Conservation (phyloP, 345 rosid genomes). For the Sisymbrium irio region DNA sequence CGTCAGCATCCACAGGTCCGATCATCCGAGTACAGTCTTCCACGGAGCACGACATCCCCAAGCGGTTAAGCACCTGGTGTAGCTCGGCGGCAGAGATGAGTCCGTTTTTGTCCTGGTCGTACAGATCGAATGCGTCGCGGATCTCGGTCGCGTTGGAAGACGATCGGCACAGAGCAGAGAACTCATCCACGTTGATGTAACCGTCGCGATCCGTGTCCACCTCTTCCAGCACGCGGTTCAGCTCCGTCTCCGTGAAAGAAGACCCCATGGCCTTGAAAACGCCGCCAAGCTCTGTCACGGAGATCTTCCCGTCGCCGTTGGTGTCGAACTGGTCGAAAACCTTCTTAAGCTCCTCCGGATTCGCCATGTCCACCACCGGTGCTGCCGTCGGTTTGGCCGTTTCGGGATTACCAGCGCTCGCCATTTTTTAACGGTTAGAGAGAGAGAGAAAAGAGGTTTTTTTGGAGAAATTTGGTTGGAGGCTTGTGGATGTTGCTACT, state of each 20-base stretch:
- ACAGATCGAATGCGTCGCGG: constrained; percentile 86
- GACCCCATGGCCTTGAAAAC: constrained; percentile 70
- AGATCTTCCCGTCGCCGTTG: constrained; percentile 92
- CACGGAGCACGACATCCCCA: constrained; percentile 60
- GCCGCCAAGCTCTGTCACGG: constrained; percentile 54
- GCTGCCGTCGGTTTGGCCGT: constrained; percentile 12
- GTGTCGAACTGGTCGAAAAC: constrained; percentile 79
- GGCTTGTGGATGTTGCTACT: neutral
- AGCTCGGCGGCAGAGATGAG: constrained; percentile 70
- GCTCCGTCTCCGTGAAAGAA: constrained; percentile 41
- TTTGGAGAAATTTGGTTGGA: neutral
- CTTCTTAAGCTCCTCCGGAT: constrained; percentile 48
- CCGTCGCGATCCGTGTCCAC: constrained; percentile 84
- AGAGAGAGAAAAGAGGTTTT: neutral
- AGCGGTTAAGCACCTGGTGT: constrained; percentile 59
- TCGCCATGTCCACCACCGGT: constrained; percentile 17
- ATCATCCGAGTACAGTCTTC: constrained; percentile 76
- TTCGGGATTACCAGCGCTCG: constrained; percentile 16
- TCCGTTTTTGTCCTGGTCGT: constrained; percentile 78
- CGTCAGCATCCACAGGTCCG: constrained; percentile 68
- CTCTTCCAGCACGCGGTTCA: constrained; percentile 62
- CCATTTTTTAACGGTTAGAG: constrained; percentile 23
- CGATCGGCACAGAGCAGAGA: constrained; percentile 55
- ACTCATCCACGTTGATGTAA: constrained; percentile 57
- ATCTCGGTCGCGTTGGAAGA: constrained; percentile 57